These are phyloP conservation scores for Apophysomyces trapeziformis DNA, from an alignment of 371 early-diverging fungal species.

Conservation along the genomic window DNA sequence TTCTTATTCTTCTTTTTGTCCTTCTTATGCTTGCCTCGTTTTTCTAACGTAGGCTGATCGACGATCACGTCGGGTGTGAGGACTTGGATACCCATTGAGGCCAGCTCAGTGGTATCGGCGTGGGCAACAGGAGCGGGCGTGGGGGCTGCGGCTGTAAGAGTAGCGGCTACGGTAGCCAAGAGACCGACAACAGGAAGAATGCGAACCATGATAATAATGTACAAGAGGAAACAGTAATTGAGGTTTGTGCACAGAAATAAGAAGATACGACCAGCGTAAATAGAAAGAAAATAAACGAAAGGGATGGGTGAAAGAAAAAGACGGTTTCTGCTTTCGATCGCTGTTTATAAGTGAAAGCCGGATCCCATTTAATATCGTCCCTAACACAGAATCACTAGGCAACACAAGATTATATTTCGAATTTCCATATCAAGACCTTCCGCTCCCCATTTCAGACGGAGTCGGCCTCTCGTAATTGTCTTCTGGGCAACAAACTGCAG, in stretches of 20 bases:
- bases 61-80: not conserved
- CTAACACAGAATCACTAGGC: constrained; percentile 16
- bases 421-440: not conserved
- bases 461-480: not conserved
- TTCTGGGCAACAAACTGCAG: not conserved
- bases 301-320: constrained; percentile 38
- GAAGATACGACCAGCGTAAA: constrained; percentile 28
- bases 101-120: constrained; percentile 4
- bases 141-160: constrained; percentile 1
- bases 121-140: not conserved
- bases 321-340: constrained; percentile 32
- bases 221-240: not conserved
- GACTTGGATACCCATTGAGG: constrained; percentile 5
- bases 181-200: constrained; percentile 8
- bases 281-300: constrained; percentile 36
- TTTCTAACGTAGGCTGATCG: constrained; percentile 2
- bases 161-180: constrained; percentile 5
- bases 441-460: not conserved
- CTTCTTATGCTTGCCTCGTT: constrained; percentile 14
- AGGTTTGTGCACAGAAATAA: too few species aligned
- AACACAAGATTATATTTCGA: constrained; percentile 11
- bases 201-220: constrained; percentile 15
- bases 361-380: not conserved
- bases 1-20: constrained; percentile 16
- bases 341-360: constrained; percentile 10